Percentiles rank a stretch among this genome's conserved stretches.
phyloP scores from a whole-genome alignment of 2,329 filamentous ascomycete species.

The Aspergillus caelatus region DNA sequence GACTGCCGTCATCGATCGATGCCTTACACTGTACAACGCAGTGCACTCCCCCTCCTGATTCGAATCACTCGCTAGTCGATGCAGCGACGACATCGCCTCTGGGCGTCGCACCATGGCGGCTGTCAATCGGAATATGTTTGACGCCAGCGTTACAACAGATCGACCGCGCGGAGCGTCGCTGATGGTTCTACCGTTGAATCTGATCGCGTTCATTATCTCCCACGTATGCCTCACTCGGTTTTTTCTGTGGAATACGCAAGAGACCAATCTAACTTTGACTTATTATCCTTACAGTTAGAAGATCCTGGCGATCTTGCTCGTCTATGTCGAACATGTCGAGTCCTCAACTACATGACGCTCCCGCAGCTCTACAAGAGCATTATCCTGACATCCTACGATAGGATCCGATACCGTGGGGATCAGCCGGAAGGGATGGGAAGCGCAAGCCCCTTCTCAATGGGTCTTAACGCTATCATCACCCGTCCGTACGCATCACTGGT shows the following conservation, averaged over 20 bases:
- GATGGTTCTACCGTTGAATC: constrained; percentile 57
- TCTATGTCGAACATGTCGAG: constrained; percentile 61
- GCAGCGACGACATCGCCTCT: constrained; percentile 26
- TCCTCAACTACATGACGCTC: constrained; percentile 67
- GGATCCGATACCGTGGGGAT: constrained; percentile 61
- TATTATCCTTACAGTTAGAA: constrained; percentile 51
- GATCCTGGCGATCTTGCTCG: constrained; percentile 61
- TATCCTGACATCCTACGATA: constrained; percentile 59
- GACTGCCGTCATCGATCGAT: constrained; percentile 14
- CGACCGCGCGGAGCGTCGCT: constrained; percentile 34
- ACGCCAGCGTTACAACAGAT: constrained; percentile 36
- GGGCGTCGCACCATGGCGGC: constrained; percentile 43
- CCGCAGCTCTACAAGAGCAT: constrained; percentile 63
- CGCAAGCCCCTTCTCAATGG: constrained; percentile 66
- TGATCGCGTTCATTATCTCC: constrained; percentile 60
- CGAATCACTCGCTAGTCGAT: constrained; percentile 28
- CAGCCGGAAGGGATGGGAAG: constrained; percentile 63
- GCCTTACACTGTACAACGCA: constrained; percentile 8
- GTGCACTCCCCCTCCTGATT: not conserved
- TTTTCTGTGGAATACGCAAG: not conserved
- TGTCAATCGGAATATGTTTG: constrained; percentile 48
- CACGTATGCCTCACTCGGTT: constrained; percentile 44
- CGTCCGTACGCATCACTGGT: constrained; percentile 57
- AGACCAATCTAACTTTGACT: not conserved
- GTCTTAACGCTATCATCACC: constrained; percentile 63